A percentile compares a stretch with the other conserved stretches of the same genome.
phyloP scores from a whole-genome alignment of 306 rosid genomes.

The Cucurbita pepo region DNA sequence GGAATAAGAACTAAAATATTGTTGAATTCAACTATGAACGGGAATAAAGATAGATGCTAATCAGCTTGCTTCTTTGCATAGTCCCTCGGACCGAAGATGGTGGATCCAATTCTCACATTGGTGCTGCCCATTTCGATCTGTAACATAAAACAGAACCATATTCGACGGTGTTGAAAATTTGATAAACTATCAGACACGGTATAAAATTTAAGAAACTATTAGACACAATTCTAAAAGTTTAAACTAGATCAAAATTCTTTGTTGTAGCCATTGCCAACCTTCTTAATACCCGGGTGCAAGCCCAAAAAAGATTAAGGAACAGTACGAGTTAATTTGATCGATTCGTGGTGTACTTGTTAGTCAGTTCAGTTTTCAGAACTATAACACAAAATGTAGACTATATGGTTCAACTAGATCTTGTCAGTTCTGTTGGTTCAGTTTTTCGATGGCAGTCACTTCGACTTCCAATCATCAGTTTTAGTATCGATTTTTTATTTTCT shows the following conservation, averaged over 20 bases:
- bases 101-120: constrained; percentile 38
- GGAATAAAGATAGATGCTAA: not conserved
- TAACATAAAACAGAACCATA: not conserved
- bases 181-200: no score
- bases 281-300: not conserved
- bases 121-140: constrained; percentile 48
- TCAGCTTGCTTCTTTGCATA: constrained; percentile 26
- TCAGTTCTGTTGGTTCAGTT: not conserved
- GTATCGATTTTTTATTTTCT: not conserved
- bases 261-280: not conserved
- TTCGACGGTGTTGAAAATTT: no score
- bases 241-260: not conserved
- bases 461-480: not conserved
- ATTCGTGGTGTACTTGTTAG: not conserved
- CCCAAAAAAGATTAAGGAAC: not conserved
- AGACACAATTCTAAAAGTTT: no score
- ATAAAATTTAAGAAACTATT: no score
- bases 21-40: no score
- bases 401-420: not conserved
- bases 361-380: not conserved
- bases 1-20: no score
- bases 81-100: constrained; percentile 37
- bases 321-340: no score
- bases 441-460: not conserved
- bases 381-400: not conserved